Percentiles rank a stretch among this genome's conserved stretches.
Evolutionary conservation across 2,329 filamentous ascomycete genomes (phyloP).

Genomic region (Diaporthe sp.): DNA sequence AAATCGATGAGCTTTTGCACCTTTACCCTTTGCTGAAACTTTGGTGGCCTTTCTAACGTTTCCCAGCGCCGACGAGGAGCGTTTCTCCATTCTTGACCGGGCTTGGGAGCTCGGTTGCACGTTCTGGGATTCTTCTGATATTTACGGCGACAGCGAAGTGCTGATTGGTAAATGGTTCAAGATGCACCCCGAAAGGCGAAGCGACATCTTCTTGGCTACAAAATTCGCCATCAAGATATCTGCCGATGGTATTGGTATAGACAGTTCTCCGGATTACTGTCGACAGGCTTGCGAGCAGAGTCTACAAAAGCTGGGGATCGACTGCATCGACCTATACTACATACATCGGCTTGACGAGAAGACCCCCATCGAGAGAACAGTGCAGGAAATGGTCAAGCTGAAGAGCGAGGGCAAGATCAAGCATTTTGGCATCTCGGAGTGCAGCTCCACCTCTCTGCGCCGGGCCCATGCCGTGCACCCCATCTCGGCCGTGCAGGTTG

Average conservation of each 20-base stretch:
- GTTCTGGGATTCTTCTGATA: slow-evolving; percentile 54
- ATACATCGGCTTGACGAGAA: slow-evolving; percentile 53
- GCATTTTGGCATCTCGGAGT: slow-evolving; percentile 55
- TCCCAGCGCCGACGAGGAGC: slow-evolving; percentile 5
- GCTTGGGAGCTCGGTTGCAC: slow-evolving; percentile 52
- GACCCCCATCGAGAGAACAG: slow-evolving; percentile 52
- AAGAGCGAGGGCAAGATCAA: slow-evolving; percentile 55
- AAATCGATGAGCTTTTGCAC: too few species aligned
- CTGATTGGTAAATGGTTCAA: slow-evolving; percentile 51
- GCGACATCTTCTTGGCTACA: slow-evolving; percentile 50
- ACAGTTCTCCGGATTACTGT: slow-evolving; percentile 20
- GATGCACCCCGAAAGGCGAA: slow-evolving; percentile 47
- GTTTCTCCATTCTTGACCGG: slow-evolving; percentile 47
- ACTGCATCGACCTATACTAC: slow-evolving; percentile 59
- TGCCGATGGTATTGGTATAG: slow-evolving; percentile 25
- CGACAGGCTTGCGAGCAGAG: slow-evolving; percentile 34
- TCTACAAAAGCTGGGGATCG: slow-evolving; percentile 52
- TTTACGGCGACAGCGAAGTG: slow-evolving; percentile 50
- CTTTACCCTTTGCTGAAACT: background rate
- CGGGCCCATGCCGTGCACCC: slow-evolving; percentile 50
- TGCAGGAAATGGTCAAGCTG: slow-evolving; percentile 48
- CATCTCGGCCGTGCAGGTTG: slow-evolving; percentile 50
- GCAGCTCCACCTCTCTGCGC: slow-evolving; percentile 50
- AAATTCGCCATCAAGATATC: slow-evolving; percentile 39
- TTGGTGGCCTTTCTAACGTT: background rate